Evolutionary conservation across 306 rosid species (phyloP).

Genomic region (Castanea sativa): DNA sequence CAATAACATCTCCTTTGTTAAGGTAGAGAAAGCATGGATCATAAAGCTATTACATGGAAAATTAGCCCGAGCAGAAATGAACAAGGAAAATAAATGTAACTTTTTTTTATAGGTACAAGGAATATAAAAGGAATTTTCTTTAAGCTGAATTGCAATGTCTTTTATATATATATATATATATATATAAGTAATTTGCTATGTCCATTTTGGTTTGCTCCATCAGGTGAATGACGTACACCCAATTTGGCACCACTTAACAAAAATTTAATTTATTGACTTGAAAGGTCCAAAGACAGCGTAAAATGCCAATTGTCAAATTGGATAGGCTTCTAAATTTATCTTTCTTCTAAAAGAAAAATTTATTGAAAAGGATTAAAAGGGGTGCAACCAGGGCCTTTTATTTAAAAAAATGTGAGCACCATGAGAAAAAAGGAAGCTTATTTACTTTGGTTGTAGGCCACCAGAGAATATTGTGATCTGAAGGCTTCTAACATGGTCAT

Average conservation of each 20-base stretch:
- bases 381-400: background rate
- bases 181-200: background rate
- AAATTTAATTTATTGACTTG: background rate
- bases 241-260: background rate
- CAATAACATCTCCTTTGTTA: background rate
- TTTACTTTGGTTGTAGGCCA: background rate
- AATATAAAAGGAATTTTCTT: background rate
- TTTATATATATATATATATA: too few species aligned
- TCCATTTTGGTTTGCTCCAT: background rate
- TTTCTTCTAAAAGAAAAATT: background rate
- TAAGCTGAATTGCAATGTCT: background rate
- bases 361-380: background rate
- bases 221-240: background rate
- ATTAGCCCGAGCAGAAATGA: background rate
- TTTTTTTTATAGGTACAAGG: background rate
- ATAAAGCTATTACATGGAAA: background rate
- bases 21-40: too few species aligned
- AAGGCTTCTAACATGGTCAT: background rate
- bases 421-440: background rate
- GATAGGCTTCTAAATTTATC: background rate
- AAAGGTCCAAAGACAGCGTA: background rate
- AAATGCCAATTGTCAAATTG: background rate
- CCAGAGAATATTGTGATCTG: background rate
- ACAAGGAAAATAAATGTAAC: background rate
- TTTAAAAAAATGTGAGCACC: background rate